Percentiles rank a stretch among this genome's conserved stretches.
phyloP scores from a whole-genome alignment of 495 filamentous ascomycete species.

The Oidiodendron maius region DNA sequence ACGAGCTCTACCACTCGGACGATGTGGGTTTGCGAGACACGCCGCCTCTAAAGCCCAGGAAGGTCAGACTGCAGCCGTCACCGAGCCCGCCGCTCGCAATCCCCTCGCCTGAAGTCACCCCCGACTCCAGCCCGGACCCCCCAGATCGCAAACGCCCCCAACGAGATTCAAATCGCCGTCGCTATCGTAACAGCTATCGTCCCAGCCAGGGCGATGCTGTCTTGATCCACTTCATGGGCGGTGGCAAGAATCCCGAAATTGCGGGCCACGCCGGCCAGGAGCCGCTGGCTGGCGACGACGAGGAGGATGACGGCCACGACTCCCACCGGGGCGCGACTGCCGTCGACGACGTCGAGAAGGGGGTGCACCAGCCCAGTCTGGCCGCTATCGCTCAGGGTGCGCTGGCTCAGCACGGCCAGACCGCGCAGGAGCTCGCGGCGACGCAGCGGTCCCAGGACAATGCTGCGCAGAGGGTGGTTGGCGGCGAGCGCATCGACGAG shows the following conservation, averaged over 20 bases:
- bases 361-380: slow-evolving; percentile 13
- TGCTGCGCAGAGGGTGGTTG: slow-evolving; percentile 5
- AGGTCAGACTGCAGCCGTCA: not conserved
- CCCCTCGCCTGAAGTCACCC: not conserved
- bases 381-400: slow-evolving; percentile 24
- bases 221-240: slow-evolving; percentile 44
- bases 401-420: slow-evolving; percentile 5
- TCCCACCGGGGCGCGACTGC: slow-evolving; percentile 24
- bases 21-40: not conserved
- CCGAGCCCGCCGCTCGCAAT: not conserved
- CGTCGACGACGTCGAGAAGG: slow-evolving; percentile 15
- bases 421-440: slow-evolving; percentile 14
- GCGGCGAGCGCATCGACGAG: slow-evolving; percentile 21
- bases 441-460: not conserved
- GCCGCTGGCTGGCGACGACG: slow-evolving; percentile 32
- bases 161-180: slow-evolving; percentile 4
- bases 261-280: slow-evolving; percentile 34
- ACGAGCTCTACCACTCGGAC: not conserved
- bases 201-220: slow-evolving; percentile 46
- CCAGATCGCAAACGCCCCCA: slow-evolving; percentile 12
- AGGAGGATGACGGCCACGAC: slow-evolving; percentile 31
- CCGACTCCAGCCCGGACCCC: not conserved
- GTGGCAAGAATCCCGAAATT: slow-evolving; percentile 40
- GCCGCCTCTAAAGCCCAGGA: not conserved
- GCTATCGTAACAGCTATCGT: too few species aligned